Evolutionary conservation across 2,329 filamentous ascomycete genomes (phyloP).

Genomic region (Akanthomyces lecanii): DNA sequence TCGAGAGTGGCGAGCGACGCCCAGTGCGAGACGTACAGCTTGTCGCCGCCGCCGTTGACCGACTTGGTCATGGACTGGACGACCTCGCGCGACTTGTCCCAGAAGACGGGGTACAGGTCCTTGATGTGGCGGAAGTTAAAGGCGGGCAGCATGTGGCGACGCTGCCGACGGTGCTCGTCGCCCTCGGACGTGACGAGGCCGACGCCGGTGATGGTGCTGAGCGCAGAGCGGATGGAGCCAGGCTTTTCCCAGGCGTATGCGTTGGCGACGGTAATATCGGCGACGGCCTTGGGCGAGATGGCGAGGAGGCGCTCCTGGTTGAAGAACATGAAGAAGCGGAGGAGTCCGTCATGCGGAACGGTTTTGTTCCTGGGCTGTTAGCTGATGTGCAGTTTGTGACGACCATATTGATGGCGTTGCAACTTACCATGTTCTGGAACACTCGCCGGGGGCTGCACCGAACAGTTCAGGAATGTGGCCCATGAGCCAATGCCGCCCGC

Average conservation of each 20-base stretch:
- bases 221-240: constrained; percentile 43
- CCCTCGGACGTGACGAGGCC: constrained; percentile 80
- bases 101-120: constrained; percentile 79
- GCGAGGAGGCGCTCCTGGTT: constrained; percentile 62
- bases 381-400: neutral
- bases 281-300: constrained; percentile 59
- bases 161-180: constrained; percentile 80
- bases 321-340: constrained; percentile 60
- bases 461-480: constrained; percentile 45
- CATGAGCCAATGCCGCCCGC: constrained; percentile 40
- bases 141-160: constrained; percentile 74
- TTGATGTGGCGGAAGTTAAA: constrained; percentile 86
- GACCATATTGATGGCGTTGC: neutral
- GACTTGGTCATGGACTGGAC: constrained; percentile 54
- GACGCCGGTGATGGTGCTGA: constrained; percentile 63
- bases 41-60: constrained; percentile 31
- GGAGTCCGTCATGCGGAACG: constrained; percentile 63
- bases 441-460: constrained; percentile 37
- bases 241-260: constrained; percentile 70
- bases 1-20: constrained; percentile 66
- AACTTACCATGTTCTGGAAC: constrained; percentile 47
- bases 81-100: constrained; percentile 68
- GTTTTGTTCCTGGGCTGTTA: constrained; percentile 51
- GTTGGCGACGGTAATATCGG: constrained; percentile 64
- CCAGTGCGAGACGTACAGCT: constrained; percentile 59